A percentile compares a stretch with the other conserved stretches of the same genome.
Conservation (phyloP, 2,329 filamentous ascomycete genomes). For the Aspergillus udagawae region DNA sequence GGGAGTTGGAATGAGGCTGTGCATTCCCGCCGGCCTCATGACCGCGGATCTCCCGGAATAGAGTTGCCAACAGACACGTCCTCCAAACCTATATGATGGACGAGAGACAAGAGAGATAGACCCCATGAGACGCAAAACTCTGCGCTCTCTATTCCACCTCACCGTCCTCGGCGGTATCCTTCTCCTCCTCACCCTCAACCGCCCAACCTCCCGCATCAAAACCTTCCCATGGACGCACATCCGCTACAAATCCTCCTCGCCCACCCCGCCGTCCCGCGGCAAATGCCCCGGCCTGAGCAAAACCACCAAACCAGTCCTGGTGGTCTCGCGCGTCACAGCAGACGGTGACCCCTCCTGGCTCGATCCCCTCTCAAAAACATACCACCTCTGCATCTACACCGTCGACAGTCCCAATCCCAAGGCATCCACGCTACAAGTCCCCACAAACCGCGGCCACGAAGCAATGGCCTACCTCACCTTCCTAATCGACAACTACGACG, state of each 20-base stretch:
- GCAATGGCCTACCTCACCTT: constrained; percentile 48
- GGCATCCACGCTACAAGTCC: constrained; percentile 38
- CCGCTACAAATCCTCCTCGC: constrained; percentile 38
- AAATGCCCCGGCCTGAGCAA: constrained; percentile 40
- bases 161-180: constrained; percentile 32
- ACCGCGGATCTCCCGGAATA: background rate
- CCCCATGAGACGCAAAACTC: constrained; percentile 33
- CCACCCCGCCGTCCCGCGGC: constrained; percentile 37
- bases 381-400: constrained; percentile 46
- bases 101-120: background rate
- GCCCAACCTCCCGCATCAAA: constrained; percentile 26
- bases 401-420: constrained; percentile 29
- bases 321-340: constrained; percentile 40
- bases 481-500: constrained; percentile 44
- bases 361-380: constrained; percentile 33
- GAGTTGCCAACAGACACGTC: background rate
- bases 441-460: constrained; percentile 46
- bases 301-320: constrained; percentile 41
- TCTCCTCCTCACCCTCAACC: constrained; percentile 37
- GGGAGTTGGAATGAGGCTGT: background rate
- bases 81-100: background rate
- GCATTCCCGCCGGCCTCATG: no score
- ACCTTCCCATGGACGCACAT: constrained; percentile 43
- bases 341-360: constrained; percentile 45
- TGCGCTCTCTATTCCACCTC: constrained; percentile 33